These are phyloP conservation scores for Penicillium occitanis DNA, from an alignment of 2,329 filamentous ascomycete genomes.

Conservation along the genomic window DNA sequence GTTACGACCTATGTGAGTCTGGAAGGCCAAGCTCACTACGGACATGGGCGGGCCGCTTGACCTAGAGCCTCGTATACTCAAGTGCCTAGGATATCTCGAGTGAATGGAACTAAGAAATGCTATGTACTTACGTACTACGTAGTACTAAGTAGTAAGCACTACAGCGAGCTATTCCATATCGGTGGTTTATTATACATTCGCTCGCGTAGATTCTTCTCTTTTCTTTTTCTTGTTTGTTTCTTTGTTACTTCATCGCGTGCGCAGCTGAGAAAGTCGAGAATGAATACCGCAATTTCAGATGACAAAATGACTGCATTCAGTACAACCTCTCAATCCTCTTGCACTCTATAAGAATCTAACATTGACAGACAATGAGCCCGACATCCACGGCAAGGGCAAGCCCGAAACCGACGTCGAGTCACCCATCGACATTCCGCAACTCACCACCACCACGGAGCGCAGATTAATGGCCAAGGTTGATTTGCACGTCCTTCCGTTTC, in stretches of 20 bases:
- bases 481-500: conserved; percentile 67
- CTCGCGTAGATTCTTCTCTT: background rate
- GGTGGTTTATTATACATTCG: background rate
- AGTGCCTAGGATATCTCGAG: no score
- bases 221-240: background rate
- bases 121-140: background rate
- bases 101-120: background rate
- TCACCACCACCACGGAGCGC: conserved; percentile 52
- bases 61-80: background rate
- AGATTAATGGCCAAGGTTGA: conserved; percentile 70
- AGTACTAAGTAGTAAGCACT: background rate
- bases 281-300: background rate
- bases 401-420: background rate
- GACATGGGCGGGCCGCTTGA: background rate
- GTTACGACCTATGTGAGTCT: no score
- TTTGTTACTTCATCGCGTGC: background rate
- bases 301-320: conserved; percentile 4
- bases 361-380: background rate
- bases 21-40: background rate
- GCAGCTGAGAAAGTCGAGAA: background rate
- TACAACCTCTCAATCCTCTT: background rate
- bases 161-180: background rate
- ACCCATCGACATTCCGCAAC: conserved; percentile 10
- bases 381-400: background rate
- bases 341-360: background rate